These are phyloP conservation scores for Fraxinus platypoda DNA, from an alignment of 305 asterid genomes.

Conservation along the genomic window DNA sequence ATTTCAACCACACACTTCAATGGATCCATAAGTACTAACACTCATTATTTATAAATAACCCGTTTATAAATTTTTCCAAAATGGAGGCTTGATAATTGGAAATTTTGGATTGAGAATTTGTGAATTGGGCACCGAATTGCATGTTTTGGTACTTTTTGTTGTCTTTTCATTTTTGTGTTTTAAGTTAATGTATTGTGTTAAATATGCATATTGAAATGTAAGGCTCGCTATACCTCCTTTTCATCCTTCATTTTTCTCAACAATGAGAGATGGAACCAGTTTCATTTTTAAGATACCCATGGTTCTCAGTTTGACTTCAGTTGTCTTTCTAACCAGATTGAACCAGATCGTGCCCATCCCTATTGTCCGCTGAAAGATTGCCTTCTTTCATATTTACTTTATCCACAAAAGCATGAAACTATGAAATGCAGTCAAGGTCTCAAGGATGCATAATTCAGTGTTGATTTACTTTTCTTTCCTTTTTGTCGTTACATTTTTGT, in stretches of 20 bases:
- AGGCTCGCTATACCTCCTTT: background rate
- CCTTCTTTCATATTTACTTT: background rate
- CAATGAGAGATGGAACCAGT: background rate
- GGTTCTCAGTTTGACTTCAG: background rate
- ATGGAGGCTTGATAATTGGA: background rate
- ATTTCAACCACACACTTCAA: background rate
- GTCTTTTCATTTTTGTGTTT: background rate
- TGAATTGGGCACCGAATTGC: background rate
- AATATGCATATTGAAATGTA: background rate
- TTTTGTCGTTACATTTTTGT: background rate
- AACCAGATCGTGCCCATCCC: background rate
- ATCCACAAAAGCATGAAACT: background rate
- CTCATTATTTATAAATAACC: too few relatives aligned
- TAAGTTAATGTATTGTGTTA: background rate
- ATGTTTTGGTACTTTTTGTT: background rate
- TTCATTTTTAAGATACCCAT: background rate
- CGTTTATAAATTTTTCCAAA: background rate
- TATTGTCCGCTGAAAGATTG: background rate
- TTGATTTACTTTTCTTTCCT: background rate
- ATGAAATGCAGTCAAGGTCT: background rate
- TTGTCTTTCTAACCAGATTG: background rate
- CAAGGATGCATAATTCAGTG: background rate
- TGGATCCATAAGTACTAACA: background rate
- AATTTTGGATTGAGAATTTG: background rate
- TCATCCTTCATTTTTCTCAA: background rate